phyloP scores from a whole-genome alignment of 108 stramenopile species.

The Fragilaria crotonensis region DNA sequence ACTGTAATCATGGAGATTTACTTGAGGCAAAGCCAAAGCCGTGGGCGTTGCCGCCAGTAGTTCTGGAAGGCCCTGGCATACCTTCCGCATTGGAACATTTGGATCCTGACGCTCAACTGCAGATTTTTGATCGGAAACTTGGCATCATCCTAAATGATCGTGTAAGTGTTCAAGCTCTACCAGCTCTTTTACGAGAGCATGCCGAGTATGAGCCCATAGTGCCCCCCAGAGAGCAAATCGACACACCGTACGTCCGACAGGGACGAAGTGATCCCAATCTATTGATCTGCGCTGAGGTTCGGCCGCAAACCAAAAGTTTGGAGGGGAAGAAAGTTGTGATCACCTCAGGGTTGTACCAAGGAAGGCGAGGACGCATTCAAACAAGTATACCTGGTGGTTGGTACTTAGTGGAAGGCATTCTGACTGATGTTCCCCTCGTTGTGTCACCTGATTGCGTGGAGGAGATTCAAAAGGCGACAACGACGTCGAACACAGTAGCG shows the following conservation, averaged over 20 bases:
- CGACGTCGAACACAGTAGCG: not conserved
- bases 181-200: conserved; percentile 23
- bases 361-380: not conserved
- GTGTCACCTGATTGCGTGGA: not conserved
- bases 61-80: not conserved
- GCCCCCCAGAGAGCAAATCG: too few species aligned
- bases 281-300: not conserved
- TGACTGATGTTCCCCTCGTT: not conserved
- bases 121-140: not conserved
- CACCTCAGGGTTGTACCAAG: not conserved
- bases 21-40: not conserved
- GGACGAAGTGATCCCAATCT: not conserved
- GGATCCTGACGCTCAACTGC: not conserved
- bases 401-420: not conserved
- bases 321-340: not conserved
- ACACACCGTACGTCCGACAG: too few species aligned
- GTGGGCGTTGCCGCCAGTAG: not conserved
- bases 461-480: not conserved
- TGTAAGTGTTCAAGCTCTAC: conserved; percentile 1
- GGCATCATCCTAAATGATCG: not conserved
- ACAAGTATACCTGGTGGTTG: not conserved
- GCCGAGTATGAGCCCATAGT: conserved; percentile 38
- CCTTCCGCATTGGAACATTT: not conserved
- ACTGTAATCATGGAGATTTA: not conserved
- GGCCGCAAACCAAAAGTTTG: not conserved